Base-by-base conservation (phyloP, 2,329 filamentous ascomycete genomes). In the Metarhizium brunneum region DNA sequence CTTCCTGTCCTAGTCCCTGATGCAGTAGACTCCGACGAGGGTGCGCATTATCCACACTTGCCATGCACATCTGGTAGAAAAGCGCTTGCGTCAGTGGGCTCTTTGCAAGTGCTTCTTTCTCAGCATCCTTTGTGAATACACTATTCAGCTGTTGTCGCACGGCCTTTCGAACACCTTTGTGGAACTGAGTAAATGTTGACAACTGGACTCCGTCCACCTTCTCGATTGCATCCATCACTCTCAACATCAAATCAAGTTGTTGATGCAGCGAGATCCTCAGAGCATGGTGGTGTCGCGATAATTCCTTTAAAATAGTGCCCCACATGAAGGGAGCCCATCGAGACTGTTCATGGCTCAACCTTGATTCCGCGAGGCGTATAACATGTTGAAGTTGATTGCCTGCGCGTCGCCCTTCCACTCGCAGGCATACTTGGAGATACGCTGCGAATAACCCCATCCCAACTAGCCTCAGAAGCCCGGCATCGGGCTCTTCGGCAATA, bases 361-460 rank as follows among this genome's bases (percentile, higher is more conserved):
- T 66, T 16, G 62, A 49, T 35, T 65, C 61, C 18, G 65, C 60
- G 42, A 72, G 55, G 10, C 59, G 60, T 49, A 72, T 66, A 14
- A 66, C 68, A n/a, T 68, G 65, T 53, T 63, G 56, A 53, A 72
- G 57, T 35, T 68, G 63, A 38, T 59, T 63, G 42, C 61, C 61
- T 10, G 59, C 56, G 29, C 52, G 58, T 11, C 57, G 55, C 6
- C 60, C 61, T 25, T 63, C 61, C 30, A 53, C 54, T 29, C 62
- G 64, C 7, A 63, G 59, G 47, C 68, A 65, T 16, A 61, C 59
- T 32, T 65, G 61, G 13, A 86, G 71, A 62, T 80, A 84, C 3
- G 80, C 76, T 6, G 69, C 68, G 56, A 85, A 76, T 1, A 77
- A 56, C 1, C 63, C 57, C n/a, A 67, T 59, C 1, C 64, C 64